Base-by-base conservation (phyloP, 2,329 filamentous ascomycete species). In the Myotisia sp. region DNA sequence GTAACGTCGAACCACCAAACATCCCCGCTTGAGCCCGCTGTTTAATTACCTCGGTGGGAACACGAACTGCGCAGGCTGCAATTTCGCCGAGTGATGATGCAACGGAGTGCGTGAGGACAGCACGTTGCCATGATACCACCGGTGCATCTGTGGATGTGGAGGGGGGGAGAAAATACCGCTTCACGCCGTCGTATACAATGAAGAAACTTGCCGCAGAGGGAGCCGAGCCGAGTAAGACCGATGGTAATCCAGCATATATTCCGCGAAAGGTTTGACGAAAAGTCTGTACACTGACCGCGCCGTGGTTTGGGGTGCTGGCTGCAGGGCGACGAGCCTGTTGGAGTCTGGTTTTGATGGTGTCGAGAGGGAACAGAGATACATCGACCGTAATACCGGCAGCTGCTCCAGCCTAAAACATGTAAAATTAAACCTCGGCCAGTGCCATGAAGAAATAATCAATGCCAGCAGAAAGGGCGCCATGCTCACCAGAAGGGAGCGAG, bases 171-270 rank as follows among this genome's bases (percentile, higher is more conserved):
- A 67, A 48, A 14, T 56, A 50, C 39, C 59, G 53, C 56, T 86
- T 92, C 33, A 78, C 65, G 34, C 70, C 67, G 60, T 94, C 86
- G 65, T 93, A 93, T 34, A 84, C 90, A 54, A 83, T 80, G 71
- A 98, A 98, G 74, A 98, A 98, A 52, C 93, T 81, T 27, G 90
- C 87, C 1, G 92, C 90, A 37, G 85, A 84, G 0, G 90, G 90
- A 0, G 90, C 87, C 29, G 83, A 92, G 19, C 92, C 90, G 38
- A 94, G 77, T 33, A 95, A 67, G 1, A 86, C 85, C 38, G 76
- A 83, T 31, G 87, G 90, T 10, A 98, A 75, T 53, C 90, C 90
- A 29, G 82, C 79, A 65, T 98, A 98, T 48, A 95, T 83, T 41
- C 87, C 86, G 32, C 70, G 71, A 68, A 95, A 86, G 51, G 87